Conservation (phyloP, 352 stramenopile genomes). For the Globisporangium heterothallicum region DNA sequence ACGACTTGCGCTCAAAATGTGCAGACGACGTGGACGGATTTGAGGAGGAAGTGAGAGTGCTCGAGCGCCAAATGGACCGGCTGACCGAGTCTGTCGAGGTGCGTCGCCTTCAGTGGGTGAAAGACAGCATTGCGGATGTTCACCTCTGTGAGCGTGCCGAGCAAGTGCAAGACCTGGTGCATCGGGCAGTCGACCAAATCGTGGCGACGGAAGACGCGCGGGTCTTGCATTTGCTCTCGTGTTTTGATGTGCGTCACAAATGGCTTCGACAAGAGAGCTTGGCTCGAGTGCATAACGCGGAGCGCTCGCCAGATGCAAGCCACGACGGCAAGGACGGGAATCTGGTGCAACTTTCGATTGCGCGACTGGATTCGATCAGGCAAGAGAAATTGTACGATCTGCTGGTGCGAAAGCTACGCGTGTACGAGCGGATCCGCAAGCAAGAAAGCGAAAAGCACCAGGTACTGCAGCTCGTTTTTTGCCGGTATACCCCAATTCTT, state of each 20-base stretch:
- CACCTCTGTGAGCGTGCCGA: conserved; percentile 17
- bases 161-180: conserved; percentile 20
- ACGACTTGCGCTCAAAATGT: conserved; percentile 19
- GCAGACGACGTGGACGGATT: conserved; percentile 19
- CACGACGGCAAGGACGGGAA: conserved; percentile 18
- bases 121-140: conserved; percentile 22
- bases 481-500: too few species aligned
- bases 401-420: conserved; percentile 17
- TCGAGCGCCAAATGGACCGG: conserved; percentile 7
- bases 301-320: too few species aligned
- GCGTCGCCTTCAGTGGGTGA: conserved; percentile 20
- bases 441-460: conserved; percentile 26
- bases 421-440: conserved; percentile 23
- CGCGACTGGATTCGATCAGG: conserved; percentile 33
- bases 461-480: conserved; percentile 7
- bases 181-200: conserved; percentile 18
- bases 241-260: conserved; percentile 18
- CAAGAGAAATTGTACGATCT: conserved; percentile 24
- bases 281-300: background rate
- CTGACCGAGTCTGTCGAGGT: conserved; percentile 10
- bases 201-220: conserved; percentile 17
- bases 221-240: conserved; percentile 19
- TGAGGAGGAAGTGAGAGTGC: conserved; percentile 16
- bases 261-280: conserved; percentile 20
- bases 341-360: conserved; percentile 33